Conservation (phyloP, 1,139 yeast species). For the Hemisphaericaspora xylanilytica region DNA sequence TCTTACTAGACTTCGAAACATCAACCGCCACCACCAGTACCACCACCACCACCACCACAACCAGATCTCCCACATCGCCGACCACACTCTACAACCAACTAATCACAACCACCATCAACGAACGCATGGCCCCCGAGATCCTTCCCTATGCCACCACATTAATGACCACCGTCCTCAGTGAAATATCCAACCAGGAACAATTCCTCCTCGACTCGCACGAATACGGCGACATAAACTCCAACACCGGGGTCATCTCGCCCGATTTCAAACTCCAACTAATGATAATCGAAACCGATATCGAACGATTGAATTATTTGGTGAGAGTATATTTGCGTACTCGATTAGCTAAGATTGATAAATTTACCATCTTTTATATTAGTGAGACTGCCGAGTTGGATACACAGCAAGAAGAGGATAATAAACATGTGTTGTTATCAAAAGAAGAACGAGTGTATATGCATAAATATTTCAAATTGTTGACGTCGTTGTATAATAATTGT, state of each 20-base stretch:
- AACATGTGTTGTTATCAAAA: slow-evolving; percentile 42
- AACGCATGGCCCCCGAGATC: slow-evolving; percentile 81
- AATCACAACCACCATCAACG: slow-evolving; percentile 75
- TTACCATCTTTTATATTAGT: slow-evolving; percentile 53
- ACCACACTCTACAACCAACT: slow-evolving; percentile 40
- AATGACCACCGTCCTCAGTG: slow-evolving; percentile 53
- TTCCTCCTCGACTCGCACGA: slow-evolving; percentile 61
- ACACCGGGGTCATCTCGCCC: slow-evolving; percentile 39
- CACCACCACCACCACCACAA: slow-evolving; percentile 13
- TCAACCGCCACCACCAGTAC: slow-evolving; percentile 12
- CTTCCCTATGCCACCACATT: slow-evolving; percentile 66
- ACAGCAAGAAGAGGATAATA: slow-evolving; percentile 19
- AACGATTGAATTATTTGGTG: slow-evolving; percentile 75
- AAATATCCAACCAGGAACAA: slow-evolving; percentile 70
- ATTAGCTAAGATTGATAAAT: slow-evolving; percentile 68
- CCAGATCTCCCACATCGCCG: slow-evolving; percentile 11
- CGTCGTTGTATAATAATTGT: slow-evolving; percentile 64
- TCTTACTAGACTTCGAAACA: slow-evolving; percentile 59
- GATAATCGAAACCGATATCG: slow-evolving; percentile 88
- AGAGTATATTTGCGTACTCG: slow-evolving; percentile 80
- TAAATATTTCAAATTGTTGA: slow-evolving; percentile 61
- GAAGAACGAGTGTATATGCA: slow-evolving; percentile 63
- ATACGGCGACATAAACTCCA: slow-evolving; percentile 43
- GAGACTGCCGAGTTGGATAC: slow-evolving; percentile 7
- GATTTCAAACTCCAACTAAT: slow-evolving; percentile 79